Percentiles rank a stretch among this genome's conserved stretches.
phyloP scores from a whole-genome alignment of 805 yeast species.

The Grigorovia jiainica region DNA sequence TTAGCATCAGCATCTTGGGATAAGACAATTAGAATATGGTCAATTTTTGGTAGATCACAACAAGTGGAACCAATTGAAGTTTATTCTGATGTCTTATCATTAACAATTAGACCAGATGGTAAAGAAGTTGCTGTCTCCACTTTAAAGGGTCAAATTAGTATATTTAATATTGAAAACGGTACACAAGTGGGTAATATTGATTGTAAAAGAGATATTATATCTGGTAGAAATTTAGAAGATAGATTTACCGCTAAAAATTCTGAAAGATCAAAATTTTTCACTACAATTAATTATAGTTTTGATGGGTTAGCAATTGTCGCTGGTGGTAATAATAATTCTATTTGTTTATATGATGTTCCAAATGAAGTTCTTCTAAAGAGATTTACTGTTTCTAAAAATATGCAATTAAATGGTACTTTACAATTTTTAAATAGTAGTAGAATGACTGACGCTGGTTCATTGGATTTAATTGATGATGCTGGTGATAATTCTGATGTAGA shows the following conservation, averaged over 20 bases:
- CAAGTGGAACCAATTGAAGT: constrained; percentile 86
- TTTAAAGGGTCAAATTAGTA: constrained; percentile 74
- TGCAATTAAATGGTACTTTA: constrained; percentile 84
- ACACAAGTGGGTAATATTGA: constrained; percentile 77
- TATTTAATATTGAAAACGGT: constrained; percentile 77
- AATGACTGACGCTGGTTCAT: constrained; percentile 81
- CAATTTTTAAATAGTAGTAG: constrained; percentile 68
- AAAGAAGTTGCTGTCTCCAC: constrained; percentile 82
- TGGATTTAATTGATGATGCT: constrained; percentile 70
- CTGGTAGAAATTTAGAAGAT: constrained; percentile 78
- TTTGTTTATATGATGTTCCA: constrained; percentile 82
- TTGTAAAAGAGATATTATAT: constrained; percentile 74
- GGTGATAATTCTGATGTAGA: constrained; percentile 84
- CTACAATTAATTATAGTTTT: constrained; percentile 72
- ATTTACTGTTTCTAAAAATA: constrained; percentile 78
- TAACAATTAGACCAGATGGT: constrained; percentile 89
- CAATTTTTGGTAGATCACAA: constrained; percentile 76
- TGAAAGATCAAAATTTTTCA: constrained; percentile 74
- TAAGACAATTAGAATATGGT: constrained; percentile 88
- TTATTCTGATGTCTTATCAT: constrained; percentile 70
- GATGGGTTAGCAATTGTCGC: constrained; percentile 86
- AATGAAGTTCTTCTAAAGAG: constrained; percentile 79
- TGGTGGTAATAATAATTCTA: constrained; percentile 86
- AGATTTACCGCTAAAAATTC: constrained; percentile 74
- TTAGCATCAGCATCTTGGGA: constrained; percentile 96